Evolutionary conservation across 1,284 basidiomycete species (phyloP), one percentile per base, ranked within the genome.

Genomic region (Ceratobasidium papillatum): DNA sequence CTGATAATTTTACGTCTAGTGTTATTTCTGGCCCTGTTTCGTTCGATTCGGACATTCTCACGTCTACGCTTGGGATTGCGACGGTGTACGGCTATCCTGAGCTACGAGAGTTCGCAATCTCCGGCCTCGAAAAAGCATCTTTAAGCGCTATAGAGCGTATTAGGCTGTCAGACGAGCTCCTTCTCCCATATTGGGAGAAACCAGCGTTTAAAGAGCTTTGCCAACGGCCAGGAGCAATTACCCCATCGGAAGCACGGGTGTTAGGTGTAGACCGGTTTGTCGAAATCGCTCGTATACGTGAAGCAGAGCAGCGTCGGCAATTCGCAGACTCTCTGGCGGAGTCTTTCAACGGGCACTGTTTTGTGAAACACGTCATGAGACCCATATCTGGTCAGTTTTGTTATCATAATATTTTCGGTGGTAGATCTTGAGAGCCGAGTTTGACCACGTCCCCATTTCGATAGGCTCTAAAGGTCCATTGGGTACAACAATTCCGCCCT

Each of bases 181-280:
- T 19, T 4, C 38, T 69, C 25, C 66, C 66, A 0, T 17, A 19
- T 8, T 72, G 56, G 68, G 68, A 59, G n/a, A 61, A 34, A 34
- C 32, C 54, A 49, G 68, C 68, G n/a, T 72, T 61, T 25, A 22
- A 30, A 17, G 68, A 72, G 30, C 56, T 72, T 12, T 72, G 68
- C 32, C 27, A 32, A 12, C 54, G 68, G 9, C 14, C 38, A 34
- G 56, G 47, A 14, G 36, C 68, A 1, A 61, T 72, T 30, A 45
- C 68, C 30, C 41, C 30, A 34, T 30, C 27, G 8, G 68, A 72
- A n/a, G 68, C 56, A 27, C 34, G 38, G 27, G 56, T 59, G 8
- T 19, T 72, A 36, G 68, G 68, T 12, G n/a, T 61, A 17, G 56
- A 59, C 5, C 54, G 56, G 12, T 34, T 72, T 38, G 45, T 49